phyloP scores from a whole-genome alignment of 2,329 filamentous ascomycete genomes.

The Blastomyces parvus region DNA sequence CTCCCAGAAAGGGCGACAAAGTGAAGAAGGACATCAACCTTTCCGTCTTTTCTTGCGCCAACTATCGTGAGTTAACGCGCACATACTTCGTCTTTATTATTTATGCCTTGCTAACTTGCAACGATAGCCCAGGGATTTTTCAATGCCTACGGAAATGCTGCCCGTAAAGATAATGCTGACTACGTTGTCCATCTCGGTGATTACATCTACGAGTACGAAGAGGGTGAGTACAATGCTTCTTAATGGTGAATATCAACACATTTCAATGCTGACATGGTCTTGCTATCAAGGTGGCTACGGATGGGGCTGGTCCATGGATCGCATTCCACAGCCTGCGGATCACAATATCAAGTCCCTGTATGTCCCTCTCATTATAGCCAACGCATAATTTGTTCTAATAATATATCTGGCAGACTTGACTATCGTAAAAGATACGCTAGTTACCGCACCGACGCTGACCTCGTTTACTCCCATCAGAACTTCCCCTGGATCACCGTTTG shows the following conservation, averaged over 20 bases:
- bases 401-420: slow-evolving; percentile 41
- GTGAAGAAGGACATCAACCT: slow-evolving; percentile 48
- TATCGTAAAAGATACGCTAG: slow-evolving; percentile 51
- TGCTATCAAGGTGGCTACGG: slow-evolving; percentile 30
- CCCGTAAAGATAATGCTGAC: slow-evolving; percentile 50
- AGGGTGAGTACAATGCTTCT: slow-evolving; percentile 25
- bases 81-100: not conserved
- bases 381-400: slow-evolving; percentile 3
- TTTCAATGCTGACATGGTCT: slow-evolving; percentile 9
- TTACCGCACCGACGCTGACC: slow-evolving; percentile 53
- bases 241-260: slow-evolving; percentile 9
- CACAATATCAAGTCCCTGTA: slow-evolving; percentile 40
- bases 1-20: slow-evolving; percentile 48
- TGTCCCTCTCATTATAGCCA: slow-evolving; percentile 15
- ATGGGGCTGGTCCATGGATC: slow-evolving; percentile 43
- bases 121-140: slow-evolving; percentile 45
- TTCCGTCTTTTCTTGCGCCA: slow-evolving; percentile 62
- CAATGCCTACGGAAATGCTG: slow-evolving; percentile 52
- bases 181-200: slow-evolving; percentile 50
- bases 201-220: slow-evolving; percentile 56
- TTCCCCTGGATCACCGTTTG: slow-evolving; percentile 57
- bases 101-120: slow-evolving; percentile 6
- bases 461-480: slow-evolving; percentile 46
- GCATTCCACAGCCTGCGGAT: slow-evolving; percentile 44
- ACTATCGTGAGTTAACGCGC: slow-evolving; percentile 46